Evolutionary conservation across 2,329 filamentous ascomycete genomes (phyloP).

Genomic region (Epichloe glyceriae): DNA sequence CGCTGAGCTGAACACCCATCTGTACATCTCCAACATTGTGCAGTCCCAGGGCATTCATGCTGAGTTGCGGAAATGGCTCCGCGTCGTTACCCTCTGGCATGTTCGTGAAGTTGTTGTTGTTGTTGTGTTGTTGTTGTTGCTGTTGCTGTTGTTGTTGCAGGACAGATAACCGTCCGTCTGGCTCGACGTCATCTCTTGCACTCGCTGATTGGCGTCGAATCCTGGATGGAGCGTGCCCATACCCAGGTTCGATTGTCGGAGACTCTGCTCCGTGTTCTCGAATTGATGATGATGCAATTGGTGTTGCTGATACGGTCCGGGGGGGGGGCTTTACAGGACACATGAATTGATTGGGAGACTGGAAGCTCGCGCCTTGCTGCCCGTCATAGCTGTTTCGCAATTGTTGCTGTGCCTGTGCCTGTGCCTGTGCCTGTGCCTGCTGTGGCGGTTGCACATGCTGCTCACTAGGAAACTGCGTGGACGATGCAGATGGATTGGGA

Average conservation of each 20-base stretch:
- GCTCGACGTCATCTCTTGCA: slow-evolving; percentile 14
- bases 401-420: background rate
- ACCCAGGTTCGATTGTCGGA: slow-evolving; percentile 15
- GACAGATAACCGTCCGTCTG: slow-evolving; percentile 14
- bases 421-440: background rate
- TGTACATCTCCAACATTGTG: slow-evolving; percentile 14
- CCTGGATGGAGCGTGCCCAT: slow-evolving; percentile 14
- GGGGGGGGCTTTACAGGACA: slow-evolving; percentile 17
- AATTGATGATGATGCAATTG: slow-evolving; percentile 16
- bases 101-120: slow-evolving; percentile 12
- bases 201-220: slow-evolving; percentile 11
- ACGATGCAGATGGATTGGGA: slow-evolving; percentile 10
- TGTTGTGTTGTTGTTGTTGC: background rate
- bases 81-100: slow-evolving; percentile 14
- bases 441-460: slow-evolving; percentile 9
- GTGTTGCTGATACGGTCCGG: slow-evolving; percentile 13
- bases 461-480: slow-evolving; percentile 10
- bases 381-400: background rate
- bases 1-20: slow-evolving; percentile 13
- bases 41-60: slow-evolving; percentile 19
- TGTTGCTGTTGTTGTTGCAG: background rate
- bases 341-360: slow-evolving; percentile 10
- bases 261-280: slow-evolving; percentile 14
- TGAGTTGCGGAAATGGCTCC: slow-evolving; percentile 18
- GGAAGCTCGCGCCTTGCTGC: slow-evolving; percentile 7